Evolutionary conservation across 208 protist species (phyloP).

Genomic region (Borovskyia barvae): DNA sequence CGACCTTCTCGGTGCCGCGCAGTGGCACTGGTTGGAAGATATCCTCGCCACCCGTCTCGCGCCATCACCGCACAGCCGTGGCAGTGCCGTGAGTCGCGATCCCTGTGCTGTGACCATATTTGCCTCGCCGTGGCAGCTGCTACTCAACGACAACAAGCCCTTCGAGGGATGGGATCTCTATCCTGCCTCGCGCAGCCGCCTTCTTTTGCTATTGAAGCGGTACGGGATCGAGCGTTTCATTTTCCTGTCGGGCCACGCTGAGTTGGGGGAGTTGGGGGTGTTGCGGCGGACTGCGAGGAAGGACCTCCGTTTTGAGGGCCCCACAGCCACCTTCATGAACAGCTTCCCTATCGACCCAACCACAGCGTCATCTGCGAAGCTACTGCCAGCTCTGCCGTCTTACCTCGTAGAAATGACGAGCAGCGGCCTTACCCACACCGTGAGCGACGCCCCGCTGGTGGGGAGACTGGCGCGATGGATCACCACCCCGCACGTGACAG

Average conservation of each 20-base stretch:
- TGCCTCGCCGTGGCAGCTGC: constrained; percentile 63
- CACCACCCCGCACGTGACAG: constrained; percentile 1
- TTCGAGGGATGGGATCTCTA: constrained; percentile 67
- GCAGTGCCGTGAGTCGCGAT: constrained; percentile 15
- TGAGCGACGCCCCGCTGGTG: constrained; percentile 17
- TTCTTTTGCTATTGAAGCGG: constrained; percentile 52
- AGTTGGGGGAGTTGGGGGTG: constrained; percentile 62
- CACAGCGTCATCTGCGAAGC: constrained; percentile 7
- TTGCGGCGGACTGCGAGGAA: constrained; percentile 14
- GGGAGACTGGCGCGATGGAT: constrained; percentile 19
- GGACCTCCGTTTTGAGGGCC: constrained; percentile 11
- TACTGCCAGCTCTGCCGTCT: constrained; percentile 17
- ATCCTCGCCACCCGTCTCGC: constrained; percentile 27
- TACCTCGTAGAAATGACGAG: constrained; percentile 63
- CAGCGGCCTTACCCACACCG: constrained; percentile 59
- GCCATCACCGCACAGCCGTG: constrained; percentile 2
- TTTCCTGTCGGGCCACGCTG: constrained; percentile 80
- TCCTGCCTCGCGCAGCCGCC: constrained; percentile 41
- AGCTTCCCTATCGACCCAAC: constrained; percentile 4
- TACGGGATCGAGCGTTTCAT: constrained; percentile 46
- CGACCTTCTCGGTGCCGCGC: constrained; percentile 65
- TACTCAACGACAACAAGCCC: constrained; percentile 77
- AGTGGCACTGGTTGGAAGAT: constrained; percentile 86
- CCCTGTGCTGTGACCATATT: constrained; percentile 69
- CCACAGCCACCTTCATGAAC: constrained; percentile 15